Evolutionary conservation across 2,329 filamentous ascomycete species (phyloP), one percentile per base, ranked within the genome.

Genomic region (Fusarium aywerte): DNA sequence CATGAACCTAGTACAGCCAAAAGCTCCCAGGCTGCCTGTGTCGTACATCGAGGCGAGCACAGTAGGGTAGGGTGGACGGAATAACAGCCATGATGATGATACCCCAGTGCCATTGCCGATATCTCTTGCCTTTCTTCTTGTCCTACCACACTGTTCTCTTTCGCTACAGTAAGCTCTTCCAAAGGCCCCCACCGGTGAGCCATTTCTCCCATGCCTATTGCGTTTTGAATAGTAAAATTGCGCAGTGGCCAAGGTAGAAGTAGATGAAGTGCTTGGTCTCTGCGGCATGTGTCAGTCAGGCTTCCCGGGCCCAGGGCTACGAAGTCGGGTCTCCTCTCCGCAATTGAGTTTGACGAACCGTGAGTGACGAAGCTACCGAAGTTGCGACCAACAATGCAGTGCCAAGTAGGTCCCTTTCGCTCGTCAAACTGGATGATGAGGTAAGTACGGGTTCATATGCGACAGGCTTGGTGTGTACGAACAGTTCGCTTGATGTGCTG

Each of bases 181-280:
- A 73, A 73, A 73, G 69, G 71, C 71, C 65, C 65, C 63, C 57
- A 58, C 62, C 48, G 57, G 69, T 70, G 68, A 73, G 67, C 71
- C 68, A 71, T 58, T 73, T 62, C 67, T 66, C 71, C 70, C 71
- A 73, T 64, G 69, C 72, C 77, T 89, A 98, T 88, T 97, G 95
- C 38, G 96, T 99, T 87, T 99, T 99, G 89, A 98, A 99, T 52
- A 99, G 89, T 57, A 99, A 87, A 77, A 99, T 98, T 62, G 96
- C 96, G 80, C 93, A 97, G 85, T 98, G 96, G 54, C 96, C 96
- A 62, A 99, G 91, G 84, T 99, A 99, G 84, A 99, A 99, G 84
- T 99, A 99, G 79, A 99, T 97, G 84, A 99, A 99, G 82, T 99
- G 96, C 84, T 98, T 98, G 27, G 96, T 98, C 81, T 98, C 96